These are phyloP conservation scores for Dactylonectria macrodidyma DNA, from an alignment of 2,329 filamentous ascomycete species.

Conservation along the genomic window DNA sequence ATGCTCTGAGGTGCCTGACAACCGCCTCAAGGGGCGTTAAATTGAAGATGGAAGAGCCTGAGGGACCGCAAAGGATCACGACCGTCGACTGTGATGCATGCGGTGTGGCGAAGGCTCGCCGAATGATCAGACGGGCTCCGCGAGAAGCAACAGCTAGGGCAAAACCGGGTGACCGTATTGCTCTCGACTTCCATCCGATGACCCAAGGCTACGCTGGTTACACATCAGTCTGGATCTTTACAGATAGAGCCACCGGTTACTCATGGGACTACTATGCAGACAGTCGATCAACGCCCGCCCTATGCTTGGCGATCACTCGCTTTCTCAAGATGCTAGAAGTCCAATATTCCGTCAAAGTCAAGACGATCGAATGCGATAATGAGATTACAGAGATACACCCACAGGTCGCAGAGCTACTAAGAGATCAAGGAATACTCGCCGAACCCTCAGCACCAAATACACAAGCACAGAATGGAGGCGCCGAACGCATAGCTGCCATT, in stretches of 20 bases:
- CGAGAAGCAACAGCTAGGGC: neutral
- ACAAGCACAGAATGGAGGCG: neutral
- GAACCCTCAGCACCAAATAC: neutral
- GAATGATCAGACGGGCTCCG: neutral
- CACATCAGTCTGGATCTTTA: neutral
- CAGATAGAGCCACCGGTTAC: neutral
- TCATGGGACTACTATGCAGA: neutral
- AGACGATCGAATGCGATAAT: neutral
- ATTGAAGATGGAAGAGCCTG: neutral
- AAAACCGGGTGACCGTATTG: neutral
- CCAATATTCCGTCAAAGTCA: neutral
- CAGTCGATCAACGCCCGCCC: neutral
- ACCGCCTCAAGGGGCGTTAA: neutral
- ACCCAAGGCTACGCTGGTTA: neutral
- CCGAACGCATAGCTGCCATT: neutral
- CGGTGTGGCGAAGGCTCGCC: neutral
- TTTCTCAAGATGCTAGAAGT: neutral
- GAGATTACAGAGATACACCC: neutral
- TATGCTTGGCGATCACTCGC: neutral
- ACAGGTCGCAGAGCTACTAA: neutral
- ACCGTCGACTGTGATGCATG: neutral
- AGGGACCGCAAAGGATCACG: neutral
- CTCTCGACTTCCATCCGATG: neutral
- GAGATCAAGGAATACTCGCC: no score
- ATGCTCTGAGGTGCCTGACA: neutral